A percentile compares a stretch with the other conserved stretches of the same genome.
These are phyloP conservation scores for Talaromyces funiculosus DNA, from an alignment of 2,329 filamentous ascomycete genomes.

Conservation along the genomic window DNA sequence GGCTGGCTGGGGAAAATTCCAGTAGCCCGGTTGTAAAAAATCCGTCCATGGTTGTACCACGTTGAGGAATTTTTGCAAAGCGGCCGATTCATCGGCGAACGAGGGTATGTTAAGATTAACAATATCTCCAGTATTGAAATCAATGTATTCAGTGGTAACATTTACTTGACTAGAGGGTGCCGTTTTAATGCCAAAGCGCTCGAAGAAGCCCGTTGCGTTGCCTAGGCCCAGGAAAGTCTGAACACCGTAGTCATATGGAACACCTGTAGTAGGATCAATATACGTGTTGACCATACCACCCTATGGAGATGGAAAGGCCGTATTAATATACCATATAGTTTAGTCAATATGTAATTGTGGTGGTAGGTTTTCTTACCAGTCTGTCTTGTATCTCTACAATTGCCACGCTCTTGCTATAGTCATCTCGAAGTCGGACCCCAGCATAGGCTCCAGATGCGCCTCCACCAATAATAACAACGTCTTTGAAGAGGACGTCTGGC, in stretches of 20 bases:
- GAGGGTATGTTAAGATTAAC: constrained; percentile 14
- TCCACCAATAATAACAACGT: constrained; percentile 33
- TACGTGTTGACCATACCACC: constrained; percentile 33
- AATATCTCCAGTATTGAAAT: constrained; percentile 23
- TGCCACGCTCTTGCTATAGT: constrained; percentile 25
- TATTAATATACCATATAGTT: background rate
- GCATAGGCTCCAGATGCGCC: constrained; percentile 32
- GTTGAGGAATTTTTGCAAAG: constrained; percentile 1
- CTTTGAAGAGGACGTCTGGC: constrained; percentile 19
- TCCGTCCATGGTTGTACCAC: constrained; percentile 9
- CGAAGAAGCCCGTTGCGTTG: constrained; percentile 25
- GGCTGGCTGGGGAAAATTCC: constrained; percentile 37
- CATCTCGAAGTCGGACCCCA: constrained; percentile 27
- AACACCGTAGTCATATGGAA: constrained; percentile 30
- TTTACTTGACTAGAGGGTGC: constrained; percentile 14
- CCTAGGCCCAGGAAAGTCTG: constrained; percentile 29
- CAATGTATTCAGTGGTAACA: constrained; percentile 20
- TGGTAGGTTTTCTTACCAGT: constrained; percentile 16
- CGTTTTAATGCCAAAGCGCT: constrained; percentile 23
- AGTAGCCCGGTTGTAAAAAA: constrained; percentile 11
- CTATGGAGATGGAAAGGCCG: background rate
- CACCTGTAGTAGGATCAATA: constrained; percentile 23
- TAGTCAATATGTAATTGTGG: background rate
- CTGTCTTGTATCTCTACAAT: constrained; percentile 31
- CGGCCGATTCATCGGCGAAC: background rate